A percentile compares a stretch with the other conserved stretches of the same genome.
These are phyloP conservation scores for Backusella morwellensis DNA, from an alignment of 192 early-diverging fungal genomes.

Conservation along the genomic window DNA sequence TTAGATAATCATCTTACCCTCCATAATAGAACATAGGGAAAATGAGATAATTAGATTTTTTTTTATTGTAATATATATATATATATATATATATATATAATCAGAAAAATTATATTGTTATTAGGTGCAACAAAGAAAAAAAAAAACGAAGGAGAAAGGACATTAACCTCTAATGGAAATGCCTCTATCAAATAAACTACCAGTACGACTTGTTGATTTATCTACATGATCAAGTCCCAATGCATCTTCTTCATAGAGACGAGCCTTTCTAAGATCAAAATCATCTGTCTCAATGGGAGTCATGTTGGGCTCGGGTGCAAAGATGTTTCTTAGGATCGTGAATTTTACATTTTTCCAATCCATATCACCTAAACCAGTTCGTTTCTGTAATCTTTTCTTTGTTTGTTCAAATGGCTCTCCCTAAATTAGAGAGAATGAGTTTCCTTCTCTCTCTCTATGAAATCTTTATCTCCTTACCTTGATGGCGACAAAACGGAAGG, in stretches of 20 bases:
- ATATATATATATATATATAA: no score
- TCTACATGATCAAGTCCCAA: conserved; percentile 52
- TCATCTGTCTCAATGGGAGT: conserved; percentile 25
- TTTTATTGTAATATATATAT: no score
- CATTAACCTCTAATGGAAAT: conserved; percentile 31
- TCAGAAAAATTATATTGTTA: background rate
- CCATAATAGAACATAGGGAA: no score
- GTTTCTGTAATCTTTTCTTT: conserved; percentile 66
- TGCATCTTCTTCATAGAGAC: conserved; percentile 36
- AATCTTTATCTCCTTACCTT: conserved; percentile 22
- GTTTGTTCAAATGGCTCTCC: conserved; percentile 70
- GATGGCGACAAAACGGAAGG: conserved; percentile 76
- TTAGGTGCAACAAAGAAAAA: background rate
- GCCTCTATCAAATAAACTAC: conserved; percentile 24
- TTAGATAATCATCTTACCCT: no score
- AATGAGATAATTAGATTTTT: no score
- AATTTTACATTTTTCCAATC: conserved; percentile 75
- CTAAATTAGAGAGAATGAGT: conserved; percentile 4
- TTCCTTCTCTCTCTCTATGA: background rate
- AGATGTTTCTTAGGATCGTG: conserved; percentile 28
- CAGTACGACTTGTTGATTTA: conserved; percentile 23
- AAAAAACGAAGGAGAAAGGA: background rate
- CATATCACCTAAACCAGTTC: conserved; percentile 77
- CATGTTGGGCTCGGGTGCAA: conserved; percentile 20
- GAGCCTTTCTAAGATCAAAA: conserved; percentile 30